Conservation (phyloP, 2,329 filamentous ascomycete species). For the Talaromyces sp. region DNA sequence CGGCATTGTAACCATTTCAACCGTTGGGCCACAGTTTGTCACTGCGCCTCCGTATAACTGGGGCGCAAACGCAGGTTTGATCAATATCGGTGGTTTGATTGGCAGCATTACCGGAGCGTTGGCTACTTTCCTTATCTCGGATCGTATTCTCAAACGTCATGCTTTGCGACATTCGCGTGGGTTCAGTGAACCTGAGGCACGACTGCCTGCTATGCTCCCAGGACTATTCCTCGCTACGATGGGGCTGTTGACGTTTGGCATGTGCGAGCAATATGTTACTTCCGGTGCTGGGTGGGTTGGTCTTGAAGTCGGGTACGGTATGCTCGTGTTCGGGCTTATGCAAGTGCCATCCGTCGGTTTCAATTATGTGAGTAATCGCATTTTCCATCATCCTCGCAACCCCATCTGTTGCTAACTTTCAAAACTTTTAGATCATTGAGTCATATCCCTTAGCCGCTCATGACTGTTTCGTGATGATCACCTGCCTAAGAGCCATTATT, state of each 20-base stretch:
- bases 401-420: background rate
- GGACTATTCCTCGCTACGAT: background rate
- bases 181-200: background rate
- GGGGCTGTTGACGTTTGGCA: background rate
- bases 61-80: background rate
- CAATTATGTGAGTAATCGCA: background rate
- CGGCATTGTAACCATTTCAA: slow-evolving; percentile 2
- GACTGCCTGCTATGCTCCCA: background rate
- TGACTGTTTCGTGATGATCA: slow-evolving; percentile 57
- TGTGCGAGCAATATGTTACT: slow-evolving; percentile 3
- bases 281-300: slow-evolving; percentile 2
- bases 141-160: background rate
- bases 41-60: background rate
- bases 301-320: background rate
- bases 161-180: background rate
- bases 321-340: background rate
- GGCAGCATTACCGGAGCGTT: background rate
- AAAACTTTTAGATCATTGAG: slow-evolving; percentile 48
- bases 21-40: slow-evolving; percentile 2
- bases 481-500: slow-evolving; percentile 50
- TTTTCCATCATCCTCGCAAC: background rate
- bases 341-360: background rate
- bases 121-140: background rate
- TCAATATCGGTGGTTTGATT: background rate
- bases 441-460: slow-evolving; percentile 49